Conservation (phyloP, 108 stramenopile species). For the Pseudonitzschia multiseries region DNA sequence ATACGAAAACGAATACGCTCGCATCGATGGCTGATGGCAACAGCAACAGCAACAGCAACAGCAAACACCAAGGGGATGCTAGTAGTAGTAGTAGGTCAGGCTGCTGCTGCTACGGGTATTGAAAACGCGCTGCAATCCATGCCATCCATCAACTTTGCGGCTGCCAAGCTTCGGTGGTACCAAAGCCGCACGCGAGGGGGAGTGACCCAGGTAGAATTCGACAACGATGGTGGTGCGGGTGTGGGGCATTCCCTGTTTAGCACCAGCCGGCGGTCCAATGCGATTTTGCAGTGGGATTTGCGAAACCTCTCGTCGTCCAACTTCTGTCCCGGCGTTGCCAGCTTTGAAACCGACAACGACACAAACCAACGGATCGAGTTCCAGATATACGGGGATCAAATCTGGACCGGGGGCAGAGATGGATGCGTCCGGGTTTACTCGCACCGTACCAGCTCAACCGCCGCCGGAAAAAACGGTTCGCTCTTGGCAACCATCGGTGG, state of each 20-base stretch:
- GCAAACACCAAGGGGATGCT: constrained; percentile 14
- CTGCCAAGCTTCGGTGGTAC: constrained; percentile 73
- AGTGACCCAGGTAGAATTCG: constrained; percentile 76
- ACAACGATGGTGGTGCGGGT: constrained; percentile 44
- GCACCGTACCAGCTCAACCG: not conserved
- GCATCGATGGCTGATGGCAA: not conserved
- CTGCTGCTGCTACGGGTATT: not conserved
- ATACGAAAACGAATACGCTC: constrained; percentile 4
- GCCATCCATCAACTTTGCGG: constrained; percentile 42
- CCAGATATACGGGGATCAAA: constrained; percentile 40
- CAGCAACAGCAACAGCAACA: too few relatives aligned
- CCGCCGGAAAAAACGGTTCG: not conserved
- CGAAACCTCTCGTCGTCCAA: constrained; percentile 53
- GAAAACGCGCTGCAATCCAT: not conserved
- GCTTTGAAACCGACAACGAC: constrained; percentile 61
- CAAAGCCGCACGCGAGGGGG: constrained; percentile 68
- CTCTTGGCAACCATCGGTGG: constrained; percentile 33
- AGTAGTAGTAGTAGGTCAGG: too few relatives aligned
- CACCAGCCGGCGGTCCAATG: constrained; percentile 68
- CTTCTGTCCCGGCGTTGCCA: constrained; percentile 57
- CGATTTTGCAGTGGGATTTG: constrained; percentile 79
- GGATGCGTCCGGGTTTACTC: constrained; percentile 55
- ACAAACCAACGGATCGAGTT: constrained; percentile 85
- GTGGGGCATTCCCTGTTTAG: constrained; percentile 47
- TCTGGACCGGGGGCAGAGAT: constrained; percentile 61